Percentiles rank a stretch among this genome's conserved stretches.
Evolutionary conservation across 2,329 filamentous ascomycete genomes (phyloP).

Genomic region (Coniochaeta hoffmannii): DNA sequence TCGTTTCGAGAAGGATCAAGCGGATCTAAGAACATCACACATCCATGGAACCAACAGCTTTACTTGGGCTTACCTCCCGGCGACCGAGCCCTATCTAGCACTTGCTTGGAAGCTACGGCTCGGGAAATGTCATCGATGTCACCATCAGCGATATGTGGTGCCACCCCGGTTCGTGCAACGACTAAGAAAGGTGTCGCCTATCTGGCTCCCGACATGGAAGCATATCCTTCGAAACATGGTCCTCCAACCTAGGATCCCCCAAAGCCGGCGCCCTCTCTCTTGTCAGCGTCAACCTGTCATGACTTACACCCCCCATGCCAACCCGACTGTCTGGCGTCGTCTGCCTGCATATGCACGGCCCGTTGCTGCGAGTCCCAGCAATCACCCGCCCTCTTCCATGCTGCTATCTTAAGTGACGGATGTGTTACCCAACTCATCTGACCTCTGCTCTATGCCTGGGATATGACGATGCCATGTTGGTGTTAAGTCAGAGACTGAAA

Average conservation of each 20-base stretch:
- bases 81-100: background rate
- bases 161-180: background rate
- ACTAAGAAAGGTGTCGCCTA: background rate
- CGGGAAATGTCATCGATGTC: background rate
- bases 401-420: background rate
- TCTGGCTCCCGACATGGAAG: background rate
- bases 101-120: background rate
- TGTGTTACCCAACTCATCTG: background rate
- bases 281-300: background rate
- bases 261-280: background rate
- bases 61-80: background rate
- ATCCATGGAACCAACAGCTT: too few species aligned
- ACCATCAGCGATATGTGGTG: background rate
- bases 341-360: background rate
- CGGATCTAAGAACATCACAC: too few species aligned
- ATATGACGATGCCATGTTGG: background rate
- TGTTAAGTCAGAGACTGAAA: background rate
- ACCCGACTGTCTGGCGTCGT: background rate
- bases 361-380: background rate
- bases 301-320: background rate
- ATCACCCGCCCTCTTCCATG: background rate
- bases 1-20: too few species aligned
- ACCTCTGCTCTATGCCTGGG: background rate
- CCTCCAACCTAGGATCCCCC: background rate
- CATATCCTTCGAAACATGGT: background rate